A percentile compares a stretch with the other conserved stretches of the same genome.
These are phyloP conservation scores for Elymus sibiricus DNA, from an alignment of 176 grass and related monocot genomes.

Conservation along the genomic window DNA sequence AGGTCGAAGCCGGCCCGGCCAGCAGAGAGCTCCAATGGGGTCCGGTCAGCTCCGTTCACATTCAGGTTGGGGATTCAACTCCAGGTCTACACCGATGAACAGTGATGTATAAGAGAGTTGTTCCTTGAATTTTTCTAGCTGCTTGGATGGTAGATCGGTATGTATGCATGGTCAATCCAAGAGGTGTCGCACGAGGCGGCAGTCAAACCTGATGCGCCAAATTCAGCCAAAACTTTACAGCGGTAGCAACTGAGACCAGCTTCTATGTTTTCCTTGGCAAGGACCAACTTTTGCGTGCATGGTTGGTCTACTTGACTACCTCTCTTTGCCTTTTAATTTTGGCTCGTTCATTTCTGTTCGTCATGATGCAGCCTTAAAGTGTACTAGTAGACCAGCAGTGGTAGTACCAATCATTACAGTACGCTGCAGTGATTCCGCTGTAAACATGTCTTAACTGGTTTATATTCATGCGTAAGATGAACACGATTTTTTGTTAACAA, in stretches of 20 bases:
- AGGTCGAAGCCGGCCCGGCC: not conserved
- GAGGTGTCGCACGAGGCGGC: constrained; percentile 5
- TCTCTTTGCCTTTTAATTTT: constrained; percentile 18
- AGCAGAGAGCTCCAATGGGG: not conserved
- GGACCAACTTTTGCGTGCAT: constrained; percentile 12
- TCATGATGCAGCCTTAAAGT: constrained; percentile 36
- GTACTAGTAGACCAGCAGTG: not conserved
- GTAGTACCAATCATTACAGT: constrained; percentile 28
- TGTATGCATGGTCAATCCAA: not conserved
- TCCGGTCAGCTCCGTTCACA: not conserved
- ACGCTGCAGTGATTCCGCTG: not conserved
- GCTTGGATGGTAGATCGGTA: not conserved
- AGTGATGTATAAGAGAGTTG: not conserved
- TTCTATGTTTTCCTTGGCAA: not conserved
- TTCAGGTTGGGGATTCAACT: not conserved
- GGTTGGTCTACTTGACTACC: not conserved
- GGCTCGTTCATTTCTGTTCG: constrained; percentile 19
- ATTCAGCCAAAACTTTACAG: constrained; percentile 28
- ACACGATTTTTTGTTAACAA: not conserved
- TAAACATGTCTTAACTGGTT: not conserved
- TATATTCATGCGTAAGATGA: not conserved
- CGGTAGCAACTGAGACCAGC: not conserved
- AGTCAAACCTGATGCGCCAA: constrained; percentile 33
- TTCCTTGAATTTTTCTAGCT: not conserved
- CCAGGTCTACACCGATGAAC: not conserved